Evolutionary conservation across 2,329 filamentous ascomycete genomes (phyloP).

Genomic region (Epichloe uncinata): DNA sequence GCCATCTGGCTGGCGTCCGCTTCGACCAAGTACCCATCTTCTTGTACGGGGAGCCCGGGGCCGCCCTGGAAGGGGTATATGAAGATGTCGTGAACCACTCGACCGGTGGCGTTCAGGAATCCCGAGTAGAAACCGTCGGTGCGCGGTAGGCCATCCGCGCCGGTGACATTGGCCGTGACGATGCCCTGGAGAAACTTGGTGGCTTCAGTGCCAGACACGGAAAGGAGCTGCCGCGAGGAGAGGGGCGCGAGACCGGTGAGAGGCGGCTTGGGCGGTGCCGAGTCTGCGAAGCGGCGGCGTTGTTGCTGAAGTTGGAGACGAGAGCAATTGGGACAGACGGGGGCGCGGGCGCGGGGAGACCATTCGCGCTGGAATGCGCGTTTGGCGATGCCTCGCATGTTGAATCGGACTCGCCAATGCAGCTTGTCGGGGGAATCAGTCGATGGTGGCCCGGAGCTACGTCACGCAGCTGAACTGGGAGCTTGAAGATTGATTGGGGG

Average conservation of each 20-base stretch:
- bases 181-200: slow-evolving; percentile 80
- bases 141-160: slow-evolving; percentile 22
- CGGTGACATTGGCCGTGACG: slow-evolving; percentile 48
- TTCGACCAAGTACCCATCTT: slow-evolving; percentile 54
- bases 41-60: slow-evolving; percentile 12
- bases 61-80: slow-evolving; percentile 50
- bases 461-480: background rate
- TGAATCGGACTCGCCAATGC: background rate
- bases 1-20: slow-evolving; percentile 57
- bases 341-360: slow-evolving; percentile 11
- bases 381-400: slow-evolving; percentile 1
- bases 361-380: slow-evolving; percentile 15
- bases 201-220: slow-evolving; percentile 65
- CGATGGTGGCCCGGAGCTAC: background rate
- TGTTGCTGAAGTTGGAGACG: slow-evolving; percentile 12
- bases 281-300: slow-evolving; percentile 19
- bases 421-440: background rate
- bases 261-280: slow-evolving; percentile 27
- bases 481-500: background rate
- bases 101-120: slow-evolving; percentile 75
- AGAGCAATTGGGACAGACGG: background rate
- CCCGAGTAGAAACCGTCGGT: slow-evolving; percentile 57
- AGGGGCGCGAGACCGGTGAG: slow-evolving; percentile 40
- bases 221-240: slow-evolving; percentile 64
- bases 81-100: slow-evolving; percentile 81